A percentile compares a stretch with the other conserved stretches of the same genome.
These are phyloP conservation scores for Austroboletus novae-zelandiae DNA, from an alignment of 1,284 basidiomycete genomes.

Conservation along the genomic window DNA sequence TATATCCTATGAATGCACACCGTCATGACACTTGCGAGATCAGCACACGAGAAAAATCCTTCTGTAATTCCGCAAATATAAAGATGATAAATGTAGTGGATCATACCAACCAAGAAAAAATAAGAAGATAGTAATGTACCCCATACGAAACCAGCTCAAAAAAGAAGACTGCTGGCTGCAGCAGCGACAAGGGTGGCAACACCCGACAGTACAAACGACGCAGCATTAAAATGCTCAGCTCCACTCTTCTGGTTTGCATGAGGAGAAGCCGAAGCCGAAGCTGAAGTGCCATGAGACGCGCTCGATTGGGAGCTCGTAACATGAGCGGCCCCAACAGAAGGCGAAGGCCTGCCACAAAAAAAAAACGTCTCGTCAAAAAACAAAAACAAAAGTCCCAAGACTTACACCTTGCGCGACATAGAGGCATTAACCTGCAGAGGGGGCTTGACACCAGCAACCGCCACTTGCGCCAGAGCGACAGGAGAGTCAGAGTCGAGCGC, in stretches of 20 bases:
- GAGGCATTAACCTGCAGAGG: constrained; percentile 12
- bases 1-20: constrained; percentile 11
- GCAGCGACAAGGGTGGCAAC: constrained; percentile 24
- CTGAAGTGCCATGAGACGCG: constrained; percentile 15
- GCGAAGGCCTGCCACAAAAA: constrained; percentile 4
- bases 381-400: neutral
- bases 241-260: constrained; percentile 36
- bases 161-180: constrained; percentile 19
- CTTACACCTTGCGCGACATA: constrained; percentile 6
- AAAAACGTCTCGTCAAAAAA: neutral
- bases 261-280: constrained; percentile 23
- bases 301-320: constrained; percentile 4
- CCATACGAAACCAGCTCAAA: constrained; percentile 14
- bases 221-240: constrained; percentile 24
- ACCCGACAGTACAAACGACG: constrained; percentile 25
- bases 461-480: constrained; percentile 23
- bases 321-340: neutral
- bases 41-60: no score
- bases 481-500: constrained; percentile 32
- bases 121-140: constrained; percentile 10
- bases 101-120: no score
- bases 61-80: no score
- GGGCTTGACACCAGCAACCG: constrained; percentile 17
- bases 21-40: constrained; percentile 3
- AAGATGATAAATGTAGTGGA: no score